phyloP scores from a whole-genome alignment of 2,329 filamentous ascomycete genomes.

The Sporothrix curviconia region DNA sequence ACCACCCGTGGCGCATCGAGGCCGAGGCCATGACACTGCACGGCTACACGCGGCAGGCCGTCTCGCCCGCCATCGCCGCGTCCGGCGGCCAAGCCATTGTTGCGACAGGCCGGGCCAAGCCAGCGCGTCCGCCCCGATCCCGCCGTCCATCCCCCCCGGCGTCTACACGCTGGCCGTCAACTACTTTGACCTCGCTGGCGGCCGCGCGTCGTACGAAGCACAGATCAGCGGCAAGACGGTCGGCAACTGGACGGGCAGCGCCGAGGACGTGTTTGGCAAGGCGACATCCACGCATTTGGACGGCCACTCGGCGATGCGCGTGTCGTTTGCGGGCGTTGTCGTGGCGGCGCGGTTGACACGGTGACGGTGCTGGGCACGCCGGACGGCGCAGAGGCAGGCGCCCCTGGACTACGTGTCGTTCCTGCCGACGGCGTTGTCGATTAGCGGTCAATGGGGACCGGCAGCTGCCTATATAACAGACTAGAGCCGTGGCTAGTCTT shows the following conservation, averaged over 20 bases:
- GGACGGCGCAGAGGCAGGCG: slow-evolving; percentile 55
- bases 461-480: too few relatives aligned
- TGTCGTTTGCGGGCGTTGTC: slow-evolving; percentile 50
- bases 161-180: slow-evolving; percentile 59
- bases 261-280: slow-evolving; percentile 54
- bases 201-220: slow-evolving; percentile 49
- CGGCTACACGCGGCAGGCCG: not conserved
- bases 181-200: slow-evolving; percentile 58
- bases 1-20: slow-evolving; percentile 55
- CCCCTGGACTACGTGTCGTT: slow-evolving; percentile 53
- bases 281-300: slow-evolving; percentile 53
- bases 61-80: not conserved
- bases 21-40: not conserved
- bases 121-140: too few relatives aligned
- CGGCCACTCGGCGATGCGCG: slow-evolving; percentile 56
- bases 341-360: slow-evolving; percentile 43
- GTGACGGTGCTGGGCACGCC: slow-evolving; percentile 51
- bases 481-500: too few relatives aligned
- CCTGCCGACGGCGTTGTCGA: slow-evolving; percentile 3
- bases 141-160: slow-evolving; percentile 35
- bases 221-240: slow-evolving; percentile 47
- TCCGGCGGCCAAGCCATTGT: not conserved
- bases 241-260: slow-evolving; percentile 54
- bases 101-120: too few relatives aligned
- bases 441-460: too few relatives aligned